phyloP scores from a whole-genome alignment of 1,284 basidiomycete genomes.

The Tilletiopsis washingtonensis region DNA sequence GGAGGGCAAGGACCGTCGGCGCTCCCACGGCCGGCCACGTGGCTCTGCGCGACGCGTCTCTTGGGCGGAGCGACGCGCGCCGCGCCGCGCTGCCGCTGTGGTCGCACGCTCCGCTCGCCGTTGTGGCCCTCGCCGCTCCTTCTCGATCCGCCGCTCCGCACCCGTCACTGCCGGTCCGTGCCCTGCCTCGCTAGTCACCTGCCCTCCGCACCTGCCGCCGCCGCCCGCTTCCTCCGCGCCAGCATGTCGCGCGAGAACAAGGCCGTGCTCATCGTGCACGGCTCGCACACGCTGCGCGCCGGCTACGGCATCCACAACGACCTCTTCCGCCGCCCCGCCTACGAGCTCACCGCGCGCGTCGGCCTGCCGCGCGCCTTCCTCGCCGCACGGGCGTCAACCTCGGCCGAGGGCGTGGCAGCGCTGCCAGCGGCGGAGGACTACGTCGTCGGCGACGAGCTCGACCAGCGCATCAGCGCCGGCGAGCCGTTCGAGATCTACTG shows the following conservation, averaged over 20 bases:
- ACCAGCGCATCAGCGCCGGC: slow-evolving; percentile 65
- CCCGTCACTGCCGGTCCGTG: too few relatives aligned
- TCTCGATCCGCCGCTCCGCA: too few relatives aligned
- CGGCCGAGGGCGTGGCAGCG: neutral
- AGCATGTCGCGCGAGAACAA: neutral
- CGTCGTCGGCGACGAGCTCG: slow-evolving; percentile 71
- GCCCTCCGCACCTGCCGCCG: too few relatives aligned
- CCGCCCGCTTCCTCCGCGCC: too few relatives aligned
- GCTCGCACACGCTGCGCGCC: neutral
- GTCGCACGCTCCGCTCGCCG: too few relatives aligned
- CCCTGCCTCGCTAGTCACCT: too few relatives aligned
- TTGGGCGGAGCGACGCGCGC: too few relatives aligned
- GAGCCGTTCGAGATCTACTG: slow-evolving; percentile 68
- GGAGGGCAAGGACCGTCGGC: too few relatives aligned
- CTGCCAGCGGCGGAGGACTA: slow-evolving; percentile 57
- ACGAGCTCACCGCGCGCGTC: neutral
- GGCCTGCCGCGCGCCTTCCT: neutral
- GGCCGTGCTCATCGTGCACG: neutral
- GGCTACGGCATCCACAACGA: neutral
- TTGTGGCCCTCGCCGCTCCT: too few relatives aligned
- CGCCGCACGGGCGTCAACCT: neutral
- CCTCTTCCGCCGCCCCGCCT: neutral
- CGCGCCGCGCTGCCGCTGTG: too few relatives aligned
- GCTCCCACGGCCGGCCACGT: too few relatives aligned
- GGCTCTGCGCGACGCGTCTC: too few relatives aligned